phyloP scores from a whole-genome alignment of 257 asterid species.

The Jaltomata sinuosa region DNA sequence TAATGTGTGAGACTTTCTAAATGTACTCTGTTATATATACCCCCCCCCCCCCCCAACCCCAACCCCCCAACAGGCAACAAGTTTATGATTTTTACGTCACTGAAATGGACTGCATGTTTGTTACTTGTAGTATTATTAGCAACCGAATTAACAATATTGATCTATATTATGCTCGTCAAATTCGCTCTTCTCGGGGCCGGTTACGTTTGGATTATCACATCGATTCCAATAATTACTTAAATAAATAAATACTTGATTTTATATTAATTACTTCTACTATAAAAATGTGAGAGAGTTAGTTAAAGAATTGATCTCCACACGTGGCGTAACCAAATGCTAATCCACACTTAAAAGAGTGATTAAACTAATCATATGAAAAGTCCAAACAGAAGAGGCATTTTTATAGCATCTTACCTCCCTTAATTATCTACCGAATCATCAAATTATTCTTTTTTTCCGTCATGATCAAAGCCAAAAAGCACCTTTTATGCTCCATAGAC shows the following conservation, averaged over 20 bases:
- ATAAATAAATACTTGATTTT: neutral
- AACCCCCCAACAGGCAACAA: no score
- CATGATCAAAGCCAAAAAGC: neutral
- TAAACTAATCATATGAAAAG: neutral
- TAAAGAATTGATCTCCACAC: neutral
- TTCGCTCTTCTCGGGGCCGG: neutral
- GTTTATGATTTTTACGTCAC: neutral
- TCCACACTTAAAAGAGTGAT: neutral
- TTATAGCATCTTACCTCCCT: constrained; percentile 2
- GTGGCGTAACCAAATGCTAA: neutral
- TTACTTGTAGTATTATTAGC: neutral
- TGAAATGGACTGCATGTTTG: neutral
- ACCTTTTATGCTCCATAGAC: constrained; percentile 20
- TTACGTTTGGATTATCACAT: neutral
- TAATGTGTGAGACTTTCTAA: neutral
- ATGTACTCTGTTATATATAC: neutral
- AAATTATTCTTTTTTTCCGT: neutral
- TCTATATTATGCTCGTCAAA: neutral
- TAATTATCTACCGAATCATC: neutral
- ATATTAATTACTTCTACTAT: neutral
- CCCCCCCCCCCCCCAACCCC: no score
- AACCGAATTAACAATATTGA: neutral
- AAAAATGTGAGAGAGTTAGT: neutral
- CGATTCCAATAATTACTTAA: neutral
- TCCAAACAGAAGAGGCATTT: neutral